Percentiles rank a stretch among this genome's conserved stretches.
Conservation (phyloP, 805 yeast species). For the Candida quercuum region DNA sequence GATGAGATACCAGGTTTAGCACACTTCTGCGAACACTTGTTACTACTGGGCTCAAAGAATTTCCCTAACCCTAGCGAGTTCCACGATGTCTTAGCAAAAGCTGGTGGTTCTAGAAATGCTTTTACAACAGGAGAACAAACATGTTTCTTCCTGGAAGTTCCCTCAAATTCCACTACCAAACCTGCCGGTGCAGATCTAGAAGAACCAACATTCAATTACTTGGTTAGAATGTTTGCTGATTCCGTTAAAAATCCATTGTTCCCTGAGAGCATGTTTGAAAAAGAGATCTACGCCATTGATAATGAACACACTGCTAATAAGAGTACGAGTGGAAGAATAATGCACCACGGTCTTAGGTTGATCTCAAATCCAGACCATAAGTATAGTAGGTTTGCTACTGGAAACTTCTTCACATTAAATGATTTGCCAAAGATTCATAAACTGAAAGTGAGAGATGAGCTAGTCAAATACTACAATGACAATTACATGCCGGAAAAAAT, state of each 20-base stretch:
- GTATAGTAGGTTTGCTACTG: slow-evolving; percentile 62
- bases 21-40: slow-evolving; percentile 81
- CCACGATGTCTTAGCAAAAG: slow-evolving; percentile 35
- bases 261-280: slow-evolving; percentile 31
- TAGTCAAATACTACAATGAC: slow-evolving; percentile 34
- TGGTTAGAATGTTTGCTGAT: slow-evolving; percentile 45
- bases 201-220: slow-evolving; percentile 37
- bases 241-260: slow-evolving; percentile 49
- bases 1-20: slow-evolving; percentile 71
- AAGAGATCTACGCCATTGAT: slow-evolving; percentile 57
- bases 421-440: slow-evolving; percentile 29
- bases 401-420: slow-evolving; percentile 46
- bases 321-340: slow-evolving; percentile 35
- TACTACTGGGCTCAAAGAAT: slow-evolving; percentile 50
- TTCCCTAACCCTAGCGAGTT: slow-evolving; percentile 44
- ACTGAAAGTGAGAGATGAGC: slow-evolving; percentile 29
- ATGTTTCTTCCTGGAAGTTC: slow-evolving; percentile 57
- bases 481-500: slow-evolving; percentile 44
- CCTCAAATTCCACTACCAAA: slow-evolving; percentile 30
- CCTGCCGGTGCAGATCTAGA: slow-evolving; percentile 12
- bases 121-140: slow-evolving; percentile 66
- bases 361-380: slow-evolving; percentile 44
- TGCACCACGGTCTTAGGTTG: slow-evolving; percentile 55
- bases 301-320: slow-evolving; percentile 62
- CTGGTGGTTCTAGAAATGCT: slow-evolving; percentile 63